A percentile compares a stretch with the other conserved stretches of the same genome.
Evolutionary conservation across 257 asterid genomes (phyloP).

Genomic region (Prunella vulgaris): DNA sequence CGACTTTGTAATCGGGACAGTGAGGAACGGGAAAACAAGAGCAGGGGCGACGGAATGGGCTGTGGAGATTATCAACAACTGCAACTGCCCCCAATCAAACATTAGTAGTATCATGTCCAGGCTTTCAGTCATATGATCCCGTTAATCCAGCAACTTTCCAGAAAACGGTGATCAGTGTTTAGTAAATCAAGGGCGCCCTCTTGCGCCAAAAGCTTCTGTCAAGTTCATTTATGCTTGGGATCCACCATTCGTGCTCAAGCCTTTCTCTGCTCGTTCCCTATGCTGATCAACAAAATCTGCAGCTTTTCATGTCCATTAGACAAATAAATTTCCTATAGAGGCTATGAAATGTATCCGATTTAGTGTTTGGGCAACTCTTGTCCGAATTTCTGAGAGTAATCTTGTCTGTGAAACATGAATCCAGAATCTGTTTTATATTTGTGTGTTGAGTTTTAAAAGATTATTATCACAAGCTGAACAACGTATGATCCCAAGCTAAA

Average conservation of each 20-base stretch:
- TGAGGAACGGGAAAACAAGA: conserved; percentile 1
- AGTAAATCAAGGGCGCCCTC: conserved; percentile 1
- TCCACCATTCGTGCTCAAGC: conserved; percentile 13
- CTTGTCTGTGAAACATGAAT: not conserved
- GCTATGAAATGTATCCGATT: not conserved
- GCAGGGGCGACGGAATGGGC: conserved; percentile 14
- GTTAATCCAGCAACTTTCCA: conserved; percentile 6
- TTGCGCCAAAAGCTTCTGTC: not conserved
- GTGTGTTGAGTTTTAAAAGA: not conserved
- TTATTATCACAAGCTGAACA: not conserved
- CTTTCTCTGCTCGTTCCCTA: not conserved
- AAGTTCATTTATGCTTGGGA: conserved; percentile 18
- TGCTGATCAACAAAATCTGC: not conserved
- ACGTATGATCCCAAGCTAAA: not conserved
- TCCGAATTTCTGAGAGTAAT: not conserved
- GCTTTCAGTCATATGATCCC: conserved; percentile 11
- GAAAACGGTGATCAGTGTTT: not conserved
- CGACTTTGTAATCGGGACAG: conserved; percentile 20
- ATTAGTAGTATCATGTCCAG: not conserved
- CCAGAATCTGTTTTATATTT: not conserved
- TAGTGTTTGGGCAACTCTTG: not conserved
- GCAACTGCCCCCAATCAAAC: conserved; percentile 10
- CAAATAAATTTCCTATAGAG: not conserved
- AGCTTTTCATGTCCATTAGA: not conserved
- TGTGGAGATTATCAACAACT: conserved; percentile 15